phyloP scores from a whole-genome alignment of 176 grass and related monocot species.

The Aegilops longissima region DNA sequence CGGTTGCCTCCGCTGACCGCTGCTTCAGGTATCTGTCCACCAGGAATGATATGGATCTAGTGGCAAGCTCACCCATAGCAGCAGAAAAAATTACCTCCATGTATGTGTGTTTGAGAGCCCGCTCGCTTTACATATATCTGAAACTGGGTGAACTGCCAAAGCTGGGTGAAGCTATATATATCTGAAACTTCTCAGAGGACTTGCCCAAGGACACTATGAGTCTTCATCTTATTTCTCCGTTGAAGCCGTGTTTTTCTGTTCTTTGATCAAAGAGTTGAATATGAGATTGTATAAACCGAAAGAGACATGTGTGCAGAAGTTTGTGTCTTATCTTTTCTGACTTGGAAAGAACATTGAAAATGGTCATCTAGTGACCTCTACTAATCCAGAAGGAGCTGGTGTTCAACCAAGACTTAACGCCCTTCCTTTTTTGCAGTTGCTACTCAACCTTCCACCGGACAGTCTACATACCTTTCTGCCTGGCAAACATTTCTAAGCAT shows the following conservation, averaged over 20 bases:
- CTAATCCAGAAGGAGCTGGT: not conserved
- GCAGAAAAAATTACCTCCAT: not conserved
- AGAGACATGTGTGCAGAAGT: no score
- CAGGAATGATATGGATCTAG: not conserved
- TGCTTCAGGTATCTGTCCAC: not conserved
- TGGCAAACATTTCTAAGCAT: not conserved
- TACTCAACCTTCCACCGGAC: not conserved
- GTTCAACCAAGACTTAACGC: not conserved
- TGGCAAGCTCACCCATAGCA: not conserved
- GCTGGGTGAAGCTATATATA: not conserved
- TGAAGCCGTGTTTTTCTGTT: not conserved
- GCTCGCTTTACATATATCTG: not conserved
- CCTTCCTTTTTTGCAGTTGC: not conserved
- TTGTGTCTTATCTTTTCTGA: no score
- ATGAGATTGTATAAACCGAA: no score
- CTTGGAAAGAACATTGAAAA: no score
- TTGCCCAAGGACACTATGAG: no score
- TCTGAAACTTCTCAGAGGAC: no score
- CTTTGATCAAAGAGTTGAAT: not conserved
- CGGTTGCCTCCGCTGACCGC: not conserved
- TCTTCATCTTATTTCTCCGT: not conserved
- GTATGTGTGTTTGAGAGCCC: not conserved
- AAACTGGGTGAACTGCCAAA: not conserved
- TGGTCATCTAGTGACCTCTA: no score
- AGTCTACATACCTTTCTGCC: not conserved